Evolutionary conservation across 129 eudicot species (phyloP), one percentile per base, ranked within the genome.

Genomic region (Mikania micrantha): DNA sequence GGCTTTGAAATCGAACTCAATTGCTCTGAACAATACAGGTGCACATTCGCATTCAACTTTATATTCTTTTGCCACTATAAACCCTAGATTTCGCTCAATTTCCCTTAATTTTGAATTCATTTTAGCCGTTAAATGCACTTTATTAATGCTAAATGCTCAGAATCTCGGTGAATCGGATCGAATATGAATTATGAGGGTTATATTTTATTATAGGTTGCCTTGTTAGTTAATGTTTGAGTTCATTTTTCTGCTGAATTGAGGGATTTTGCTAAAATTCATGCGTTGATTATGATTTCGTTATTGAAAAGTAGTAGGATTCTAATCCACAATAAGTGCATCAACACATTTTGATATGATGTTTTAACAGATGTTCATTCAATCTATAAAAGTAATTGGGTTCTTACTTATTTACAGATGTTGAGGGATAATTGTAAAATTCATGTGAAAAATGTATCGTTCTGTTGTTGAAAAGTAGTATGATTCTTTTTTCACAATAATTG

Each of bases 1-100:
- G 9, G 74, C 87, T 73, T 58, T 58, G 16, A 73, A 73, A 54
- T 60, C 56, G 4, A 24, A 25, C 70, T 20, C 77, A 5, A 27
- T 67, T 70, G 15, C 62, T 61, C 64, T 28, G 72, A 60, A 20
- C 49, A 64, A 48, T 64, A 15, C 53, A 82, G 86, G 86, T 77
- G 13, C 40, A 35, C 34, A 27, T 38, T 42, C 17, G 62, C 68
- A 9, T 34, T 47, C 9, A 13, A 12, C 4, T 27, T 4, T 9
- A 11, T 40, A 45, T 9, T 39, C 21, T 50, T 1, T 25, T 41
- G 28, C 60, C 34, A 13, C 2, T 22, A 6, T 22, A 71, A 63
- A 53, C 72, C 76, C 77, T 70, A 70, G 49, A 22, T 34, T 73
- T 65, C 53, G 3, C 67, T 21, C 62, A 3, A 3, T 52, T 52